These are phyloP conservation scores for Chlorencoelia australis DNA, from an alignment of 2,329 filamentous ascomycete species.

Conservation along the genomic window DNA sequence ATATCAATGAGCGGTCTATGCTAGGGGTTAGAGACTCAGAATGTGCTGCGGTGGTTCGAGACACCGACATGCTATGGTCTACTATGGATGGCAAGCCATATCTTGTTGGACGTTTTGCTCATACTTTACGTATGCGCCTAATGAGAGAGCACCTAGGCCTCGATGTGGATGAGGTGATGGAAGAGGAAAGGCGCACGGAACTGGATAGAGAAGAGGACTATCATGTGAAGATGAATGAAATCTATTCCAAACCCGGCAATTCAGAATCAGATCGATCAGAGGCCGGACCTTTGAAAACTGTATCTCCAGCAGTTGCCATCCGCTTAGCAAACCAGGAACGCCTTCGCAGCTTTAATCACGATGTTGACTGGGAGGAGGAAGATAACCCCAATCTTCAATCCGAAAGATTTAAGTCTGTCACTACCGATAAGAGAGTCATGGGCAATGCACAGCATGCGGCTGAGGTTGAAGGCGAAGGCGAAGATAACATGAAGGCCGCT, in stretches of 20 bases:
- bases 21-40: constrained; percentile 87
- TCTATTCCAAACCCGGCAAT: constrained; percentile 42
- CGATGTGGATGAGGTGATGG: constrained; percentile 83
- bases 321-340: constrained; percentile 39
- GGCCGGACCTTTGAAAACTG: constrained; percentile 23
- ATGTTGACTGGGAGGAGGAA: constrained; percentile 39
- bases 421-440: constrained; percentile 45
- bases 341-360: constrained; percentile 64
- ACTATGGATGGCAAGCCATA: constrained; percentile 87
- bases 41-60: constrained; percentile 78
- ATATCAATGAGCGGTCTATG: constrained; percentile 98
- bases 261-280: constrained; percentile 8
- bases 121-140: constrained; percentile 81
- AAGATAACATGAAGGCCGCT: constrained; percentile 64
- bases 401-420: constrained; percentile 30
- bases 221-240: constrained; percentile 50
- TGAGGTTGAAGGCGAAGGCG: constrained; percentile 70
- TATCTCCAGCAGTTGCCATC: constrained; percentile 43
- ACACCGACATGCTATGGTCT: constrained; percentile 86
- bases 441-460: constrained; percentile 53
- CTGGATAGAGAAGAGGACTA: constrained; percentile 46
- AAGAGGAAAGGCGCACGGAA: constrained; percentile 63
- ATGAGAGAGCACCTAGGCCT: constrained; percentile 97
- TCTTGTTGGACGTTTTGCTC: constrained; percentile 82
- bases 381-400: constrained; percentile 32